Percentiles rank a stretch among this genome's conserved stretches.
phyloP scores from a whole-genome alignment of 164 flowering plant genomes.

The Vitis labrusca region DNA sequence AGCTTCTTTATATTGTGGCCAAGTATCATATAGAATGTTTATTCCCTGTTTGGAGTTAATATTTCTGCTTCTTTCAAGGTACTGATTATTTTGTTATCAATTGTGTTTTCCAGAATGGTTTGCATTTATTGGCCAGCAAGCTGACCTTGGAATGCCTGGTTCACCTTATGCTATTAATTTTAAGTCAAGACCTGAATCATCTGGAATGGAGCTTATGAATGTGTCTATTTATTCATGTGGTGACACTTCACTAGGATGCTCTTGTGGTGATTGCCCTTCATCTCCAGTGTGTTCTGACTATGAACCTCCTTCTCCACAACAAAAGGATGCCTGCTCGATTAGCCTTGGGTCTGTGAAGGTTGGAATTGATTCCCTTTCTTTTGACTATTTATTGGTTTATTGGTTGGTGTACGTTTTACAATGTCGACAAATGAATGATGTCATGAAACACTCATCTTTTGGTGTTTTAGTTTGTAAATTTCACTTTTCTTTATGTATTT shows the following conservation, averaged over 20 bases:
- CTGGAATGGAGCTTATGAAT: slow-evolving; percentile 86
- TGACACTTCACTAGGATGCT: slow-evolving; percentile 96
- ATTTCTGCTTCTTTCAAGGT: neutral
- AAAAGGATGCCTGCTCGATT: slow-evolving; percentile 55
- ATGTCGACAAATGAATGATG: neutral
- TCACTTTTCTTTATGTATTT: neutral
- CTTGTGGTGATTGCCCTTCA: slow-evolving; percentile 98
- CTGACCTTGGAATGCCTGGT: slow-evolving; percentile 64
- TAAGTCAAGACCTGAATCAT: slow-evolving; percentile 46
- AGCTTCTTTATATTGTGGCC: neutral
- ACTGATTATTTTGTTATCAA: slow-evolving; percentile 1
- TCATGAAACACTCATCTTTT: neutral
- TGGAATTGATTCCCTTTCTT: neutral
- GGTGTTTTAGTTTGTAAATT: neutral
- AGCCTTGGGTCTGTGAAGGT: slow-evolving; percentile 80
- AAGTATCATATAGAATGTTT: neutral
- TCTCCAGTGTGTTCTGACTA: slow-evolving; percentile 64
- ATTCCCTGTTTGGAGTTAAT: neutral
- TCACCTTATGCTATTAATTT: slow-evolving; percentile 92
- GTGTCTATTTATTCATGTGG: slow-evolving; percentile 80
- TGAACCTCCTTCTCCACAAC: slow-evolving; percentile 57
- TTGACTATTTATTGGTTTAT: slow-evolving; percentile 4
- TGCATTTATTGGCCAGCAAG: slow-evolving; percentile 77
- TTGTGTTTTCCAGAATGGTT: slow-evolving; percentile 65
- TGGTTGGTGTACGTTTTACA: slow-evolving; percentile 1